Percentiles rank a stretch among this genome's conserved stretches.
These are phyloP conservation scores for Tulasnella sp. DNA, from an alignment of 768 basidiomycete species.

Conservation along the genomic window DNA sequence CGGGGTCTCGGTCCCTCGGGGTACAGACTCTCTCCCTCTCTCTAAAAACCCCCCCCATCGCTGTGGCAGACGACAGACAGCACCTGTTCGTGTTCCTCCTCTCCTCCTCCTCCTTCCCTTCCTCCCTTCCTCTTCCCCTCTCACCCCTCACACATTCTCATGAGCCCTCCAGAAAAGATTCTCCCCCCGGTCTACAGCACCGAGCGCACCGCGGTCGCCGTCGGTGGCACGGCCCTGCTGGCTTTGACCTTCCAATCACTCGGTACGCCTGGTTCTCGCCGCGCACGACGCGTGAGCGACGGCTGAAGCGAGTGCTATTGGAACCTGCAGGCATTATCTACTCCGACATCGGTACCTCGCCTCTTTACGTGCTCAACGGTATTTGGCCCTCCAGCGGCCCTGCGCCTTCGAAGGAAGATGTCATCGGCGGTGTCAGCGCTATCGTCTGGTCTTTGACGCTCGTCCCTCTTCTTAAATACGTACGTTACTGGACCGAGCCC, in stretches of 20 bases:
- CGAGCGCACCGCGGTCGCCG: constrained; percentile 5
- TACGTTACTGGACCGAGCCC: constrained; percentile 35
- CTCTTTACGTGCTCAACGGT: constrained; percentile 56
- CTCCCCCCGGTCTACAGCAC: not conserved
- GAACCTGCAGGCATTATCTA: constrained; percentile 43
- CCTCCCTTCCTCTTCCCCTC: not conserved
- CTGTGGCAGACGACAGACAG: not conserved
- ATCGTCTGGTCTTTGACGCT: constrained; percentile 64
- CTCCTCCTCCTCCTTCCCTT: not conserved
- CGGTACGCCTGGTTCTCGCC: constrained; percentile 15
- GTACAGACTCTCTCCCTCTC: not conserved
- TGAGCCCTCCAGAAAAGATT: not conserved
- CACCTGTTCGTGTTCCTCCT: not conserved
- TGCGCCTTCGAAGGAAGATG: constrained; percentile 54
- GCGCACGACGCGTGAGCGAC: not conserved
- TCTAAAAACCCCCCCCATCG: constrained; percentile 4
- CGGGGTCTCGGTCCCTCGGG: constrained; percentile 5
- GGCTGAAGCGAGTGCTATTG: constrained; percentile 7
- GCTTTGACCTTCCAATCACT: constrained; percentile 25
- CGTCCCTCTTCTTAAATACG: constrained; percentile 63
- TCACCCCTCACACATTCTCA: not conserved
- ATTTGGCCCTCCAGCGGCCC: constrained; percentile 53
- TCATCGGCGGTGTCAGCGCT: constrained; percentile 60
- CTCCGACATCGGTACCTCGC: constrained; percentile 42
- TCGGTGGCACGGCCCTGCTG: constrained; percentile 20